Evolutionary conservation across 2,329 filamentous ascomycete species (phyloP), one percentile per base, ranked within the genome.

Genomic region (Graphilbum ipis-grandicollis): DNA sequence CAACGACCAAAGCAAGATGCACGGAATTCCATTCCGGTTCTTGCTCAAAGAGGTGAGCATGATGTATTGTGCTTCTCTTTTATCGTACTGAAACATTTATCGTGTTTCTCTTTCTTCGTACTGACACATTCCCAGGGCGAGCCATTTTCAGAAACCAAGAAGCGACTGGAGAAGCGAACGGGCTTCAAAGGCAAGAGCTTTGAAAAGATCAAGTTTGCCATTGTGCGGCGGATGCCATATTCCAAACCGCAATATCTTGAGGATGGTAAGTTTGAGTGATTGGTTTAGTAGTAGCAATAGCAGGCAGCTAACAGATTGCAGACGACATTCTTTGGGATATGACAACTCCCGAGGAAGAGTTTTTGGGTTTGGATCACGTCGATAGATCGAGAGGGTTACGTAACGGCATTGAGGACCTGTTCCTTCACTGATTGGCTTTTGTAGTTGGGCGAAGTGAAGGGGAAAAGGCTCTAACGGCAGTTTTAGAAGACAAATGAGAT

Each of bases 161-260:
- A 93, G 59, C 75, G 90, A n/a, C 64, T 98, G 4, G 86, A 90
- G 47, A 88, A 86, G 56, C 71, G 88, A 41, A 93, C 83, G 1
- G 86, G 86, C 19, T 77, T 98, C 59, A 94, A 94, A 58, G 92
- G 90, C 56, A 98, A 98, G 65, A 84, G 84, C 46, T 86, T 98
- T 47, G 88, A 98, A 57, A 96, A 96, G 66, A 90, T 98, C 57
- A 94, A 92, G 57, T 94, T 98, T 62, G 81, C 85, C 7, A 58
- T 93, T 23, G 70, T 94, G 36, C 65, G 75, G 54, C 66, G 80
- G 53, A 67, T 73, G 36, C 63, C 65, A 31, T 92, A 82, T 56
- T 75, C 79, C 29, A 84, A 79, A 51, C 79, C 85, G 19, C 69
- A 74, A 41, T 92, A 92, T 59, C 63, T 98, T 33, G 75, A 79